phyloP scores from a whole-genome alignment of 2,329 filamentous ascomycete species.

The Leptographium radiaticola region DNA sequence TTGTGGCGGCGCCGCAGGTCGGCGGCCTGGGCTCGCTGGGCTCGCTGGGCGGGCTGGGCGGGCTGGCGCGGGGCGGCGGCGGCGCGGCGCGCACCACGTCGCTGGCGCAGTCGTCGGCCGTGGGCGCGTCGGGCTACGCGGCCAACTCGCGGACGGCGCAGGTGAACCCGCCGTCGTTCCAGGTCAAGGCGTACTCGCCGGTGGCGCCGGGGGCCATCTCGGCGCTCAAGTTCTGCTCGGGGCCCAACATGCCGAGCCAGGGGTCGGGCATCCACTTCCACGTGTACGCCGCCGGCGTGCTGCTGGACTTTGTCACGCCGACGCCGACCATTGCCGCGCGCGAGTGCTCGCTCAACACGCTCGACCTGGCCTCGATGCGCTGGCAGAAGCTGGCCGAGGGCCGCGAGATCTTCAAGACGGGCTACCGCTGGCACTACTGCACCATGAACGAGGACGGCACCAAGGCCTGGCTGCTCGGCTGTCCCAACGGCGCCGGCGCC shows the following conservation, averaged over 20 bases:
- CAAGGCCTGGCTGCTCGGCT: slow-evolving; percentile 93
- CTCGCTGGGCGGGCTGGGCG: no score
- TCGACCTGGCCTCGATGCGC: slow-evolving; percentile 74
- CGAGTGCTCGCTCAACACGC: slow-evolving; percentile 79
- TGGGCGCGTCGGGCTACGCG: slow-evolving; percentile 51
- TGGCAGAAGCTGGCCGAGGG: slow-evolving; percentile 96
- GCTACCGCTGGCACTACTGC: slow-evolving; percentile 98
- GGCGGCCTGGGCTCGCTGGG: slow-evolving; percentile 28
- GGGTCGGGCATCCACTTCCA: slow-evolving; percentile 91
- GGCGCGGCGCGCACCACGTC: slow-evolving; percentile 22
- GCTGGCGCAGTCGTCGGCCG: slow-evolving; percentile 33
- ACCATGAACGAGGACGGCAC: slow-evolving; percentile 91
- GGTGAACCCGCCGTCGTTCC: slow-evolving; percentile 52
- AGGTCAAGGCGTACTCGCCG: slow-evolving; percentile 61
- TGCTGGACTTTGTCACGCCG: slow-evolving; percentile 90
- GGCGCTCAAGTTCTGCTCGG: slow-evolving; percentile 78
- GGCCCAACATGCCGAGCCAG: slow-evolving; percentile 74
- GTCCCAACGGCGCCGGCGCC: slow-evolving; percentile 57
- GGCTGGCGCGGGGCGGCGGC: background rate
- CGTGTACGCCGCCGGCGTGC: slow-evolving; percentile 79
- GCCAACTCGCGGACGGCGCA: slow-evolving; percentile 56
- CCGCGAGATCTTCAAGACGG: slow-evolving; percentile 78
- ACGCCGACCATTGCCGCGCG: slow-evolving; percentile 74
- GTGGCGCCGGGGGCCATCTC: slow-evolving; percentile 83
- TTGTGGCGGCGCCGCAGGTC: slow-evolving; percentile 53